Conservation (phyloP, 2,329 filamentous ascomycete genomes). For the Paecilomyces formosus region DNA sequence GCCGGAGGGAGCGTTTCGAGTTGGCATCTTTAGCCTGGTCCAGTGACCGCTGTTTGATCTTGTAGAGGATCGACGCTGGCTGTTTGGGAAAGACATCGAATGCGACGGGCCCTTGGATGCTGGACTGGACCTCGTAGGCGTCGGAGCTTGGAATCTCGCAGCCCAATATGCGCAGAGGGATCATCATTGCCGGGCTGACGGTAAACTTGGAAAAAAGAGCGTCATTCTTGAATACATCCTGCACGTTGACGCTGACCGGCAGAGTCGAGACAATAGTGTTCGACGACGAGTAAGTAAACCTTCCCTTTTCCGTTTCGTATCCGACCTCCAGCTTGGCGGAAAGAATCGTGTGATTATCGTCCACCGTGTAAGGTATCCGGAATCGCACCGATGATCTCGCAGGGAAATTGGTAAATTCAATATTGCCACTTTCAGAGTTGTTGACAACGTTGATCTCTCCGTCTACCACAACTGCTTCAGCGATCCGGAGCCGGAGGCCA, state of each 20-base stretch:
- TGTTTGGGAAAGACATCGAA: constrained; percentile 71
- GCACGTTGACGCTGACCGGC: constrained; percentile 88
- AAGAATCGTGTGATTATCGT: constrained; percentile 65
- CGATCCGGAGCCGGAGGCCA: constrained; percentile 50
- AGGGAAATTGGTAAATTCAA: constrained; percentile 33
- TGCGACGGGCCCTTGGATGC: constrained; percentile 33
- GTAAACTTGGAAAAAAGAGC: constrained; percentile 84
- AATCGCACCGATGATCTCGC: constrained; percentile 31
- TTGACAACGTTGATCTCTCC: constrained; percentile 35
- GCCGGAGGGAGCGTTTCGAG: constrained; percentile 34
- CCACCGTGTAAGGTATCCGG: constrained; percentile 73
- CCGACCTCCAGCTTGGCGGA: constrained; percentile 67
- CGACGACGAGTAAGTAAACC: constrained; percentile 56
- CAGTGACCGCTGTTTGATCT: constrained; percentile 45
- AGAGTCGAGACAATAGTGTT: constrained; percentile 64
- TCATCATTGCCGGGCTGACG: constrained; percentile 69
- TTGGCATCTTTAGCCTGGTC: constrained; percentile 10
- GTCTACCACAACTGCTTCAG: constrained; percentile 39
- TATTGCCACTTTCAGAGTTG: constrained; percentile 37
- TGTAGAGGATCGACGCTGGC: constrained; percentile 73
- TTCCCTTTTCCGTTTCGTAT: constrained; percentile 61
- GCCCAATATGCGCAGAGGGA: constrained; percentile 66
- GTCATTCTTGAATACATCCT: constrained; percentile 84
- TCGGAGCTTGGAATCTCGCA: constrained; percentile 65
- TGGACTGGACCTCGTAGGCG: constrained; percentile 49